Percentiles rank a stretch among this genome's conserved stretches.
Conservation (phyloP, 2,329 filamentous ascomycete species). For the Verticillium isaacii region DNA sequence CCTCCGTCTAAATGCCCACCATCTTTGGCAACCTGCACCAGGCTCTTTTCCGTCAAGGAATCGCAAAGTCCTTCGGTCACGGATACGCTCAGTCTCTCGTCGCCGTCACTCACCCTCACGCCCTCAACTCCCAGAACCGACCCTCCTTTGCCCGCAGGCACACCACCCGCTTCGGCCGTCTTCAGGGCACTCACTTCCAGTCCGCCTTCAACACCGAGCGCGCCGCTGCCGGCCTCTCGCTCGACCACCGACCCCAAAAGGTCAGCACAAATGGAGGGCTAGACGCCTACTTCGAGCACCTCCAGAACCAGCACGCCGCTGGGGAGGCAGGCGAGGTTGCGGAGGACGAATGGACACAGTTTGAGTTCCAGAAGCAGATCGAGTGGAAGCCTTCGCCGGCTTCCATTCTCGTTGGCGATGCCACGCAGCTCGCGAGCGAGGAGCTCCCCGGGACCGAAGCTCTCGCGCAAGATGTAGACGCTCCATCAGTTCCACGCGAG, state of each 20-base stretch:
- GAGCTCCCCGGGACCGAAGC: slow-evolving; percentile 24
- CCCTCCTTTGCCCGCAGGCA: slow-evolving; percentile 57
- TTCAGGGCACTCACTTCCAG: slow-evolving; percentile 64
- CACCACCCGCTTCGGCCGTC: slow-evolving; percentile 48
- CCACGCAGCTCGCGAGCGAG: slow-evolving; percentile 44
- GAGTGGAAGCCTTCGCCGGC: slow-evolving; percentile 73
- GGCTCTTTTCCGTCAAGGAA: slow-evolving; percentile 93
- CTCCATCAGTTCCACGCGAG: slow-evolving; percentile 31
- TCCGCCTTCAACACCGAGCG: slow-evolving; percentile 67
- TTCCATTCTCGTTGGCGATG: slow-evolving; percentile 46
- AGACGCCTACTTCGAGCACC: slow-evolving; percentile 88
- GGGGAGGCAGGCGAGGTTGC: slow-evolving; percentile 50
- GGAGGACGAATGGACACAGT: slow-evolving; percentile 85
- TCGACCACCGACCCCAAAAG: slow-evolving; percentile 54
- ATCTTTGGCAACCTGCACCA: slow-evolving; percentile 65
- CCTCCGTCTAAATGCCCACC: slow-evolving; percentile 83
- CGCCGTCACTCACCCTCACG: slow-evolving; percentile 80
- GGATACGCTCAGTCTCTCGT: slow-evolving; percentile 98
- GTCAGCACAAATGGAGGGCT: slow-evolving; percentile 51
- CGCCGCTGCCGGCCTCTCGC: slow-evolving; percentile 45
- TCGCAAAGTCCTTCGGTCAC: slow-evolving; percentile 94
- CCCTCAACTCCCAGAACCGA: slow-evolving; percentile 67
- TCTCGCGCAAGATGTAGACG: slow-evolving; percentile 28
- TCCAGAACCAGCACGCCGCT: slow-evolving; percentile 66
- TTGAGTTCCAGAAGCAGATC: slow-evolving; percentile 81